Conservation (phyloP, 352 stramenopile species). For the Phytophthora constricta region DNA sequence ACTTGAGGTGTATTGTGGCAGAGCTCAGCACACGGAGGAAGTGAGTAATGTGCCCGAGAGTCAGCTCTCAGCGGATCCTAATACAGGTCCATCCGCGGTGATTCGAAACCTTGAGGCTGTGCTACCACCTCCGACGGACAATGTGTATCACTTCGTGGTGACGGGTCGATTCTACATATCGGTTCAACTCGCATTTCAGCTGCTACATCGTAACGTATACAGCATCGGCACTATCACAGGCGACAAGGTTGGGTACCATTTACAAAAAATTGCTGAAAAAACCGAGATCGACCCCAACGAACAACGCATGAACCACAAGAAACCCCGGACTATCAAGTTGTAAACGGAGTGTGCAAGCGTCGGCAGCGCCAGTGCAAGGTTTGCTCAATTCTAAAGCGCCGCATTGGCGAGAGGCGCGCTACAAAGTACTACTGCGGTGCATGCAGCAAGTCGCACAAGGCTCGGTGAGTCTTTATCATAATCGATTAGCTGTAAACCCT, state of each 20-base stretch:
- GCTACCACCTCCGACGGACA: neutral
- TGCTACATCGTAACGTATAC: constrained; percentile 20
- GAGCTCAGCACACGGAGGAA: constrained; percentile 6
- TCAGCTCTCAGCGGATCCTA: constrained; percentile 8
- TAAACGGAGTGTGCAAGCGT: constrained; percentile 13
- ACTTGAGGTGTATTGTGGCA: constrained; percentile 18
- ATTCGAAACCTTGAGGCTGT: constrained; percentile 14
- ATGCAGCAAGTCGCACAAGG: constrained; percentile 14
- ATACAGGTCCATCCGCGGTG: constrained; percentile 8
- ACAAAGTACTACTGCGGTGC: constrained; percentile 18
- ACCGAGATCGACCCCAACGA: neutral
- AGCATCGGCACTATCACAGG: constrained; percentile 17
- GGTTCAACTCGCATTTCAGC: constrained; percentile 19
- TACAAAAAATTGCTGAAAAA: neutral
- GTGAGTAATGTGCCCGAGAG: constrained; percentile 1
- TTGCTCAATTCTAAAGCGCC: constrained; percentile 4
- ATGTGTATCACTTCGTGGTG: constrained; percentile 7
- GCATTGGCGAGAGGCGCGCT: neutral
- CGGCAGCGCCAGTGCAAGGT: constrained; percentile 16
- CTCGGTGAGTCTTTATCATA: constrained; percentile 6
- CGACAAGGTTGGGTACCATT: constrained; percentile 2
- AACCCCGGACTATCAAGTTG: constrained; percentile 9
- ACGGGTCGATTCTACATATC: constrained; percentile 33
- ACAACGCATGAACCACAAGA: constrained; percentile 2
- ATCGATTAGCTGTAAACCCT: neutral